phyloP scores from a whole-genome alignment of 306 rosid genomes.

The Gillenia trifoliata region DNA sequence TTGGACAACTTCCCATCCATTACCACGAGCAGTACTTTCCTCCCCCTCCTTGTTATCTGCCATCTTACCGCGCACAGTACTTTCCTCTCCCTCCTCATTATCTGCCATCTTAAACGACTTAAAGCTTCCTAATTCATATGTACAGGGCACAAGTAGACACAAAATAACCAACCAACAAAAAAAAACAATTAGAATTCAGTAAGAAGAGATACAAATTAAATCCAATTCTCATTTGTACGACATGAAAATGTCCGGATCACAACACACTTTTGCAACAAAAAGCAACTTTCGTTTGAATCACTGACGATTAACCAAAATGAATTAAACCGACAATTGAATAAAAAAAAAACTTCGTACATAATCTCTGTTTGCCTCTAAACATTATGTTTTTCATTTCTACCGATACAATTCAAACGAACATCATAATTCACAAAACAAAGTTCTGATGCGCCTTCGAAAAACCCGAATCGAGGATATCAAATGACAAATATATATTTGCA shows the following conservation, averaged over 20 bases:
- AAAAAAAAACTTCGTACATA: background rate
- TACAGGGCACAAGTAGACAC: background rate
- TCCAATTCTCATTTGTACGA: background rate
- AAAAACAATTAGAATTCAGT: background rate
- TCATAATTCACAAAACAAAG: background rate
- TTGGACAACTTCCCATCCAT: conserved; percentile 95
- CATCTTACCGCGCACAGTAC: background rate
- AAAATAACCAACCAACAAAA: background rate
- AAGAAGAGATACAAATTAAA: background rate
- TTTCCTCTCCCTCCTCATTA: conserved; percentile 63
- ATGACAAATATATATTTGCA: background rate
- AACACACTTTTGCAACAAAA: background rate
- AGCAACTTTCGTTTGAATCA: background rate
- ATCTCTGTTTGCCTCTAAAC: background rate
- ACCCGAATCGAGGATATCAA: background rate
- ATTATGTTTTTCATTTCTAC: background rate
- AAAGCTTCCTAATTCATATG: background rate
- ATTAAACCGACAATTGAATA: background rate
- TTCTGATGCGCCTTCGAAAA: background rate
- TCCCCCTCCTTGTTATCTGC: conserved; percentile 49
- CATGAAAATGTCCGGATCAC: background rate
- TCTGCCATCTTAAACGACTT: conserved; percentile 54
- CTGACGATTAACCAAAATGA: background rate
- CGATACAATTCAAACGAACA: background rate
- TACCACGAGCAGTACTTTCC: conserved; percentile 65